Evolutionary conservation across 192 early-diverging fungal genomes (phyloP).

Genomic region (Phycomyces blakesleeanus): DNA sequence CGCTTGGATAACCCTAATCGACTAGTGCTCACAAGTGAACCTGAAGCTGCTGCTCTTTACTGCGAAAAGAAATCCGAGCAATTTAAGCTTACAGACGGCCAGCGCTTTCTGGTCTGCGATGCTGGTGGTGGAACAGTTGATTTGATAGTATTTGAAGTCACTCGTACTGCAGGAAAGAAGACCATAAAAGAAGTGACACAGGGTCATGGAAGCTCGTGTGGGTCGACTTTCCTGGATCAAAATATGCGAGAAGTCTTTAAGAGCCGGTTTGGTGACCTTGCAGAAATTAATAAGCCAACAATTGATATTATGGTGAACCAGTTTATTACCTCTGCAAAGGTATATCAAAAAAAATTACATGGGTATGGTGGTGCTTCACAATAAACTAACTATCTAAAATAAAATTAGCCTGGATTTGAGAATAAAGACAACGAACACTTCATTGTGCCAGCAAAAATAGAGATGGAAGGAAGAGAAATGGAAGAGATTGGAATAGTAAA

Average conservation of each 20-base stretch:
- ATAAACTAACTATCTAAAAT: conserved; percentile 7
- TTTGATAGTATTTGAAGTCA: conserved; percentile 49
- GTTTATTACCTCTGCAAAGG: conserved; percentile 22
- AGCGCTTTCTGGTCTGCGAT: conserved; percentile 49
- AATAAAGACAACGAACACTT: conserved; percentile 44
- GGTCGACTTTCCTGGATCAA: conserved; percentile 43
- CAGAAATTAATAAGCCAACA: not conserved
- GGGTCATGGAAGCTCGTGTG: conserved; percentile 45
- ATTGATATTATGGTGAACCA: conserved; percentile 32
- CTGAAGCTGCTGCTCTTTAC: conserved; percentile 45
- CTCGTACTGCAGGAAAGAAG: conserved; percentile 12
- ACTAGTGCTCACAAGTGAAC: conserved; percentile 42
- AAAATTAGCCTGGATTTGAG: conserved; percentile 48
- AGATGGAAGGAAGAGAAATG: conserved; percentile 29
- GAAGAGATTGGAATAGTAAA: conserved; percentile 38
- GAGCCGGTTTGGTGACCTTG: conserved; percentile 34
- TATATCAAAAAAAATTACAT: too few relatives aligned
- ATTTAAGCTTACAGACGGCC: conserved; percentile 34
- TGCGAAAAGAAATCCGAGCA: conserved; percentile 44
- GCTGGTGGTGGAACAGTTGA: conserved; percentile 53
- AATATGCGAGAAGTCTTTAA: conserved; percentile 34
- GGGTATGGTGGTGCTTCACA: too few relatives aligned
- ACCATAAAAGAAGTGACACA: conserved; percentile 44
- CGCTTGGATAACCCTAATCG: conserved; percentile 34
- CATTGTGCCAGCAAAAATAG: conserved; percentile 36